Base-by-base conservation (phyloP, 2,329 filamentous ascomycete species). In the Aspergillus ustus region DNA sequence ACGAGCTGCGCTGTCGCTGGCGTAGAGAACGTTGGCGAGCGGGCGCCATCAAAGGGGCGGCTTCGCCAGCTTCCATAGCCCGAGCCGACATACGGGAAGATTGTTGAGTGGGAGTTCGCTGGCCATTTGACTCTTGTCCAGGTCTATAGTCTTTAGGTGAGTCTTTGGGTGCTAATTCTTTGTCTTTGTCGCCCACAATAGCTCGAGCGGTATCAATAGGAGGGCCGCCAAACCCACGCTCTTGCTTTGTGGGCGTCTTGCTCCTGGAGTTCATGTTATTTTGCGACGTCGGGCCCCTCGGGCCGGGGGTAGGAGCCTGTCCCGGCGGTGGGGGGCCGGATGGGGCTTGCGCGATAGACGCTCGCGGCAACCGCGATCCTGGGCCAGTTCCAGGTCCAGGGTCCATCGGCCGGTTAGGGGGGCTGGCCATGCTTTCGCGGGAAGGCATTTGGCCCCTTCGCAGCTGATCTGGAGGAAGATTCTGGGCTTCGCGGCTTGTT, bases 321-420 rank as follows among this genome's bases (percentile, higher is more conserved):
- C 87, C 85, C 57, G 86, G 83, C 25, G 87, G 87, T 53, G 88
- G 88, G 44, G 88, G 88, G 13, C 88, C 88, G 48, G 83, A 81
- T 4, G 87, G 84, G 49, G 84, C 82, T 72, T 87, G 86, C 57
- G 84, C 81, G 70, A 84, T 79, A 49, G 86, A 86, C 43, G 84
- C 85, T 62, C 85, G 82, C 44, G 87, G 88, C 63, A 89, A 77
- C 63, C 87, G 81, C 49, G 87, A 89, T 34, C 81, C 81, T 60
- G 77, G 74, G 64, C 76, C 77, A 17, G 75, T 63, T 29, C 69
- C 75, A 7, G 71, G 66, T n/a, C 72, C 73, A 40, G 65, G 65
- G 11, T 77, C 75, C 9, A 61, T 65, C 25, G 71, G 70, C 49
- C 72, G 68, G 13, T 66, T 67, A 51, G 57, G 68, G 5, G 69